Base-by-base conservation (phyloP, 257 asterid species). In the Coffea eugenioides region DNA sequence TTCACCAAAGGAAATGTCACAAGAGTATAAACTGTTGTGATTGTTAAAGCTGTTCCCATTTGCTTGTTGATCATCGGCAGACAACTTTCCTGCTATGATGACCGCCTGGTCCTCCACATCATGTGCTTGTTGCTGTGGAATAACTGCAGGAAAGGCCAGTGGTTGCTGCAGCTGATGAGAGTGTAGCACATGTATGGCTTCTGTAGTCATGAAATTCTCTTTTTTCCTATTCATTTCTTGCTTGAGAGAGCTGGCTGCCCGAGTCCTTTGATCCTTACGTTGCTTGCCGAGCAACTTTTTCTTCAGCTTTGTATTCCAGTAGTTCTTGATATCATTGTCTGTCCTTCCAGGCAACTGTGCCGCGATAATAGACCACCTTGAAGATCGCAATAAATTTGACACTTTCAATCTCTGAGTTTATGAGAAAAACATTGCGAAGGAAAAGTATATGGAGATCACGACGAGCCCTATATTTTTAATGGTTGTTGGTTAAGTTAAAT, bases 341-440 rank as follows among this genome's bases (percentile, higher is more conserved):
- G 89, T 86, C 75, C 89, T 62, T 23, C 89, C 89, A 21, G 88
- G 86, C 70, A 86, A 66, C 62, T 82, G 86, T 10, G 80, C 84
- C 67, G 89, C 89, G 27, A 86, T 86, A 49, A 86, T 79, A n/a
- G 89, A 86, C 89, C 89, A 86, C 82, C 89, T 86, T 52, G 23
- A 70, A 36, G 51, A 48, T 46, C 12, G 23, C 46, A 1, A 31
- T 0, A 69, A 31, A 61, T 62, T 59, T 39, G 45, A 5, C 13
- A n/a, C 15, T 1, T 23, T n/a, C 41, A 75, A 21, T 57, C 36
- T 43, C 18, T 43, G 14, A 39, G n/a, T 18, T 36, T 20, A 62
- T 62, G 6, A 65, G 34, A 27, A 10, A 64, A 25, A 10, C 11
- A 25, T 56, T 56, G 25, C 10, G 21, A 56, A 56, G 64, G n/a